Evolutionary conservation across 805 yeast species (phyloP).

Genomic region (Yamadazyma sp.): DNA sequence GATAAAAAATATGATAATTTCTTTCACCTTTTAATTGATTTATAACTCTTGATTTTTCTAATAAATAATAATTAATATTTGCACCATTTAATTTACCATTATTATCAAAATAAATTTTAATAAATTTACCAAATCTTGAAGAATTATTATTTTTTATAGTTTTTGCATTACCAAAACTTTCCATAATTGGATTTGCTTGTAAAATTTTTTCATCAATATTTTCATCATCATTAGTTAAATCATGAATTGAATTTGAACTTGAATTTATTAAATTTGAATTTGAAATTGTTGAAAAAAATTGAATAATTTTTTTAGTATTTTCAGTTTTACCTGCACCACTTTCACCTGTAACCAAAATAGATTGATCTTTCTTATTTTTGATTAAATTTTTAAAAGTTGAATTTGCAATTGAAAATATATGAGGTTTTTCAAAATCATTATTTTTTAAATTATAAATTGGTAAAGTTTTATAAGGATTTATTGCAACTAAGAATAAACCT

Average conservation of each 20-base stretch:
- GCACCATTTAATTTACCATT: constrained; percentile 80
- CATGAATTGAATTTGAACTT: constrained; percentile 3
- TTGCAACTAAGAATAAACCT: constrained; percentile 91
- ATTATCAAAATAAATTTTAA: constrained; percentile 67
- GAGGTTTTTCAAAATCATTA: constrained; percentile 58
- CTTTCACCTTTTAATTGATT: constrained; percentile 73
- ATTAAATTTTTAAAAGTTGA: constrained; percentile 77
- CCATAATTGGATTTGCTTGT: constrained; percentile 93
- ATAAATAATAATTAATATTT: constrained; percentile 86
- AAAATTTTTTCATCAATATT: constrained; percentile 80
- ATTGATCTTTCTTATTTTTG: constrained; percentile 70
- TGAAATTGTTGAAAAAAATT: constrained; percentile 80
- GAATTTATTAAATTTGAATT: not conserved
- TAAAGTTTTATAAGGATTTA: constrained; percentile 81
- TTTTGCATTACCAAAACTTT: constrained; percentile 95
- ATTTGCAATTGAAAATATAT: constrained; percentile 83
- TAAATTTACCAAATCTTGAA: constrained; percentile 94
- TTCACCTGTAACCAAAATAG: constrained; percentile 96
- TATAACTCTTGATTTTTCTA: constrained; percentile 92
- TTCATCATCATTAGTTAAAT: constrained; percentile 10
- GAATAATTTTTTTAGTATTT: constrained; percentile 91
- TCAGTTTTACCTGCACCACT: constrained; percentile 99
- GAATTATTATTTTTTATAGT: constrained; percentile 92
- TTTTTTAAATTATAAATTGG: constrained; percentile 63
- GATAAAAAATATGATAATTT: constrained; percentile 93